Conservation (phyloP, 2,329 filamentous ascomycete species). For the Hypoxylon sp. region DNA sequence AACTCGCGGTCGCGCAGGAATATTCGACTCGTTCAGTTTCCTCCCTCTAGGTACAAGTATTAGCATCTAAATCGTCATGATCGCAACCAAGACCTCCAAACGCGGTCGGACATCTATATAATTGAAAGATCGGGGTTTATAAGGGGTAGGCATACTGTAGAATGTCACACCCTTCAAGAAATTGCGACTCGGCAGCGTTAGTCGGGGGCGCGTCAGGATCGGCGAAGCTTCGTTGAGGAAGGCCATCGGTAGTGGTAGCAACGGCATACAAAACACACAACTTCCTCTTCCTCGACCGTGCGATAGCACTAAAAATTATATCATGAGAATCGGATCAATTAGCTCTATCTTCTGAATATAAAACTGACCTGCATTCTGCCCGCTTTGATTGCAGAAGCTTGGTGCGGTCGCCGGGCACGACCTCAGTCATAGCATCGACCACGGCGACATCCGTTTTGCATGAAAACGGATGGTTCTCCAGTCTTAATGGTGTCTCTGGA, state of each 20-base stretch:
- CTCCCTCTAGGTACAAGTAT: constrained; percentile 58
- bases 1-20: constrained; percentile 64
- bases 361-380: constrained; percentile 72
- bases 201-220: constrained; percentile 69
- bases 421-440: constrained; percentile 79
- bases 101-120: constrained; percentile 31
- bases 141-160: constrained; percentile 67
- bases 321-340: constrained; percentile 65
- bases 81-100: constrained; percentile 4
- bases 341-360: constrained; percentile 61
- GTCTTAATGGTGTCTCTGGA: constrained; percentile 55
- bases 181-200: constrained; percentile 68
- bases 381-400: constrained; percentile 76
- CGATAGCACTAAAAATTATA: constrained; percentile 73
- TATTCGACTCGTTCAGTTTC: constrained; percentile 66
- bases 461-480: constrained; percentile 69
- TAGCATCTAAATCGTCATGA: constrained; percentile 44
- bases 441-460: constrained; percentile 78
- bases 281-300: constrained; percentile 90
- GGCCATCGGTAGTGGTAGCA: constrained; percentile 77
- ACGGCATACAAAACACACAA: constrained; percentile 87
- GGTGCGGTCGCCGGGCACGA: constrained; percentile 75
- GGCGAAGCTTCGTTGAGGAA: constrained; percentile 71
- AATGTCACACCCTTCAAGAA: constrained; percentile 71
- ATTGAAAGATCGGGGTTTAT: constrained; percentile 37